Evolutionary conservation across 2,329 filamentous ascomycete species (phyloP).

Genomic region (Botrytis paeoniae): DNA sequence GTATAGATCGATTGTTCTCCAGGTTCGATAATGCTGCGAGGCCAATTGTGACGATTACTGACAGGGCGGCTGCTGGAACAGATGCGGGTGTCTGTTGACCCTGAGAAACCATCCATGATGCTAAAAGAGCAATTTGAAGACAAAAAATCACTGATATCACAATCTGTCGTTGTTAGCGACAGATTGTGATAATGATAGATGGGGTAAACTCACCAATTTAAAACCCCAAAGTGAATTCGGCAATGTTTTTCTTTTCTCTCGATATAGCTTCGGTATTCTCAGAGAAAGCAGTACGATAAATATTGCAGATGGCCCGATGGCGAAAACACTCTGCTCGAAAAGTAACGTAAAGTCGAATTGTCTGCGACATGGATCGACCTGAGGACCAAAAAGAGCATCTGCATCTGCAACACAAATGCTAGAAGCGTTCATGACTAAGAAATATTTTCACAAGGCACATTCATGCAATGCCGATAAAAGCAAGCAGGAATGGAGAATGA

Average conservation of each 20-base stretch:
- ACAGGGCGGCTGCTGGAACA: background rate
- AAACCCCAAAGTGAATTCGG: background rate
- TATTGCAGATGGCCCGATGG: conserved; percentile 26
- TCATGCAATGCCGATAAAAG: background rate
- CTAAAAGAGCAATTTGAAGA: conserved; percentile 1
- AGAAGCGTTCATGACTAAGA: background rate
- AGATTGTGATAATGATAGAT: too few species aligned
- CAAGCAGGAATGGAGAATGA: background rate
- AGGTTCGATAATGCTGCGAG: conserved; percentile 12
- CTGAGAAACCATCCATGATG: background rate
- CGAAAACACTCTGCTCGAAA: conserved; percentile 30
- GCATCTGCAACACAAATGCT: conserved; percentile 37
- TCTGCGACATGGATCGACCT: background rate
- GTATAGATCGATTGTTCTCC: conserved; percentile 22
- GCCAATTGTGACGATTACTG: background rate
- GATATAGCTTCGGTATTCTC: background rate
- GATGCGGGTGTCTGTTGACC: background rate
- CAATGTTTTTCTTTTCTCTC: background rate
- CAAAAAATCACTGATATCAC: background rate
- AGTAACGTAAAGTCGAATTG: conserved; percentile 31
- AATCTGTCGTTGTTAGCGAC: background rate
- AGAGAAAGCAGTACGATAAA: background rate
- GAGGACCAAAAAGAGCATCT: conserved; percentile 13
- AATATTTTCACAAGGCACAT: background rate
- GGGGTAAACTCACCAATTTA: background rate